phyloP scores from a whole-genome alignment of 2,329 filamentous ascomycete species.

The Thielaviopsis musarum region DNA sequence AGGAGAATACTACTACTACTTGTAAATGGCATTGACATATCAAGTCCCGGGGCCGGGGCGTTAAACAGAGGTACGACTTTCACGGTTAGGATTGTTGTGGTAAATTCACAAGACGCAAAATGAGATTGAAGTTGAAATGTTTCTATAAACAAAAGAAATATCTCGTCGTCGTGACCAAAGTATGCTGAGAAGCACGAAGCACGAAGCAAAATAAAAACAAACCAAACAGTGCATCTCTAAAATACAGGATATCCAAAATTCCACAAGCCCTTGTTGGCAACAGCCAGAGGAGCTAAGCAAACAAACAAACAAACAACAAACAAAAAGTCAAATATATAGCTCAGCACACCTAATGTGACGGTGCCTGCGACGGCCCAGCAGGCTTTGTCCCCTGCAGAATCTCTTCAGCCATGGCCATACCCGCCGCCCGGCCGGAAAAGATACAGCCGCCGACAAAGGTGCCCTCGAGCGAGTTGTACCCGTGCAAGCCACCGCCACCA shows the following conservation, averaged over 20 bases:
- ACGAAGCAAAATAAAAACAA: not conserved
- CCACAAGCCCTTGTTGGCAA: not conserved
- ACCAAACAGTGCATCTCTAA: not conserved
- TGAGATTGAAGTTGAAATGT: too few relatives aligned
- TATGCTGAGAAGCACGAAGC: not conserved
- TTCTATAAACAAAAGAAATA: too few relatives aligned
- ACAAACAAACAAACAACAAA: not conserved
- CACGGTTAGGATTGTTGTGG: too few relatives aligned
- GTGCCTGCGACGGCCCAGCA: not conserved
- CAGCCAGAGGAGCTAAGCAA: not conserved
- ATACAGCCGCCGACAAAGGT: constrained; percentile 47
- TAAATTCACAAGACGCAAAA: too few relatives aligned
- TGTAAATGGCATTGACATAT: too few relatives aligned
- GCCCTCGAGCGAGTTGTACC: constrained; percentile 44
- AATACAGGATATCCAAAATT: not conserved
- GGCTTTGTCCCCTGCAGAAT: not conserved
- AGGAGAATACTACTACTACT: too few relatives aligned
- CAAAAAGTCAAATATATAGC: not conserved
- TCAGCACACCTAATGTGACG: not conserved
- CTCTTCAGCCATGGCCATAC: constrained; percentile 36
- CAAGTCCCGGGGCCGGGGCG: too few relatives aligned
- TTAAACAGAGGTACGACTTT: too few relatives aligned
- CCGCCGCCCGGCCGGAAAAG: constrained; percentile 41
- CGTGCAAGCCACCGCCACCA: constrained; percentile 44
- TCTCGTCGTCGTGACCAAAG: too few relatives aligned